Evolutionary conservation across 306 rosid species (phyloP).

Genomic region (Macrotyloma uniflorum): DNA sequence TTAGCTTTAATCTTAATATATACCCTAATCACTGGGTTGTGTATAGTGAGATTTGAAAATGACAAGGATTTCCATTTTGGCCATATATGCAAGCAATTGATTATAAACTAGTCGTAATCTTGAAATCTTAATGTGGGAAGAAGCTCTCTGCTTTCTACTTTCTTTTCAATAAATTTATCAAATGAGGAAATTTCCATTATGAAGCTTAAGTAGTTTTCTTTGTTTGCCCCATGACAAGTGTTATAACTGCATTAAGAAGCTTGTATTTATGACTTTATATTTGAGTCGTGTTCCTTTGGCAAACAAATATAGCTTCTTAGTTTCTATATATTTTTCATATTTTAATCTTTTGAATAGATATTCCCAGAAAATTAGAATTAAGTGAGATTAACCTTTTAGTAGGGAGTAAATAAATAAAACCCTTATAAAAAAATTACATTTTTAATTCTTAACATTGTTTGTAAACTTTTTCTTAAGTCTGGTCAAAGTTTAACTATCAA

Average conservation of each 20-base stretch:
- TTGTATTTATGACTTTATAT: neutral
- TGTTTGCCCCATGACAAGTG: neutral
- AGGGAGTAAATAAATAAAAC: too few species aligned
- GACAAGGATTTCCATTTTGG: constrained; percentile 39
- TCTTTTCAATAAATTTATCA: constrained; percentile 8
- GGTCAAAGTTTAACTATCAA: neutral
- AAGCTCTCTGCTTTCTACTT: constrained; percentile 11
- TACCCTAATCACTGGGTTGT: constrained; percentile 32
- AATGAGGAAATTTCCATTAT: constrained; percentile 23
- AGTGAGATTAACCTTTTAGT: neutral
- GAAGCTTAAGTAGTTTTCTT: constrained; percentile 5
- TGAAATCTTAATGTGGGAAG: constrained; percentile 21
- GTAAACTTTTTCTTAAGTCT: neutral
- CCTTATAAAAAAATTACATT: neutral
- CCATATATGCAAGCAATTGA: neutral
- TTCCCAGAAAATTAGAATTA: neutral
- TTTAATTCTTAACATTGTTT: neutral
- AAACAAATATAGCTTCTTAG: too few species aligned
- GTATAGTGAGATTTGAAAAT: constrained; percentile 41
- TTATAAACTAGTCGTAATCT: constrained; percentile 29
- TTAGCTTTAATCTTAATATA: constrained; percentile 31
- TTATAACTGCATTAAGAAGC: constrained; percentile 15
- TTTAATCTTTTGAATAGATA: neutral
- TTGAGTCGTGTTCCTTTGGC: neutral
- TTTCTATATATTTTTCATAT: too few species aligned